Percentiles rank a stretch among this genome's conserved stretches.
Conservation (phyloP, 139 green algal species). For the Tetradesmus lagerheimii region DNA sequence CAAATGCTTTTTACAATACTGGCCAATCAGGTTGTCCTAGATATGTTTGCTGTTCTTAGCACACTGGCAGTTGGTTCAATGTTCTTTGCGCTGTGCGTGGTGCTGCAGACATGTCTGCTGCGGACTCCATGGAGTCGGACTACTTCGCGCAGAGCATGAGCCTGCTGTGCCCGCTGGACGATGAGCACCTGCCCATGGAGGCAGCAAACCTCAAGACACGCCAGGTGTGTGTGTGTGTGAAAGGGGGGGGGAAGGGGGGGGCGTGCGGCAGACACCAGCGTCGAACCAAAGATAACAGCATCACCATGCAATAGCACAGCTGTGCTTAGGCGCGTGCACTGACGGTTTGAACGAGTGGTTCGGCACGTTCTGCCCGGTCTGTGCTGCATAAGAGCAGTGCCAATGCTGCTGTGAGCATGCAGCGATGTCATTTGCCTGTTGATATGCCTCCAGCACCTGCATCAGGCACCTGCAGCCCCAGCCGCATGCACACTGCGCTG, state of each 20-base stretch:
- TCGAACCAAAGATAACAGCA: not conserved
- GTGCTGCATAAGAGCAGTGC: no score
- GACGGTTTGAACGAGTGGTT: no score
- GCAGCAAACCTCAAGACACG: conserved; percentile 64
- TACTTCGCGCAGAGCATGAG: conserved; percentile 62
- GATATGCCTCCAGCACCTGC: not conserved
- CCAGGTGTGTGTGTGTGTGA: no score
- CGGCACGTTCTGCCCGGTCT: no score
- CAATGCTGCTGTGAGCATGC: not conserved
- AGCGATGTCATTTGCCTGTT: no score
- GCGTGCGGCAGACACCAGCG: not conserved
- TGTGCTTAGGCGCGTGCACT: no score
- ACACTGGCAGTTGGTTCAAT: no score
- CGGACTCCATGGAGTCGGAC: conserved; percentile 30
- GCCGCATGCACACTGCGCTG: no score
- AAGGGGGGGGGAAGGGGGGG: no score
- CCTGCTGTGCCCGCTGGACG: conserved; percentile 69
- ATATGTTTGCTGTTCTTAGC: no score
- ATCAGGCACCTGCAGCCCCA: not conserved
- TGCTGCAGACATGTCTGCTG: conserved; percentile 15
- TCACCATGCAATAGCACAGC: not conserved
- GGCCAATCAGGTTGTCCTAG: no score
- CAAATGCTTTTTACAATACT: no score
- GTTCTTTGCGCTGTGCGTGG: not conserved
- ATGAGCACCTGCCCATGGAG: conserved; percentile 73